Evolutionary conservation across 306 rosid genomes (phyloP), one percentile per base, ranked within the genome.

Genomic region (apple (Malus domestica)): DNA sequence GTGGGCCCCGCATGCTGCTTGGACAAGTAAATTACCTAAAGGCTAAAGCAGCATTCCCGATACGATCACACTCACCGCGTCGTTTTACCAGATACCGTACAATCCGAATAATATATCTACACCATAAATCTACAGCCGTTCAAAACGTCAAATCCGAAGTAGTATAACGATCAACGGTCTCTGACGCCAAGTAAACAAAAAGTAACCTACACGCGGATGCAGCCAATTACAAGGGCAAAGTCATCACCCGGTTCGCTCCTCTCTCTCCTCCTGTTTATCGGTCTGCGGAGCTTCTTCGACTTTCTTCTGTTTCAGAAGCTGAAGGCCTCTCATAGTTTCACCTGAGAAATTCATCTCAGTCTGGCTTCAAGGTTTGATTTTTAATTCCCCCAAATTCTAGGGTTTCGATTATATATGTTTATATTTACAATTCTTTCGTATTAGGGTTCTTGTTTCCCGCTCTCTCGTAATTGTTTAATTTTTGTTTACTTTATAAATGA

Each of bases 301-400:
- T 66, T 14, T 18, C 27, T 9, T n/a, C 71, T 12, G 30, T 66
- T 11, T 20, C n/a, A 29, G 27, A 30, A 30, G 35, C 23, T n/a
- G 51, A 14, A 66, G 71, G 65, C 65, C 33, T 33, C 72, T 18
- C n/a, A 19, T 55, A 19, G 74, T 42, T 67, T 40, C 30, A 63
- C n/a, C 45, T 8, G 38, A 16, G 61, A 35, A 27, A 46, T 19
- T 63, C 67, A 55, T 72, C 27, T 76, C 78, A 67, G 81, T 86
- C 90, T 78, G 83, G 75, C 82, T 75, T 66, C 8, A 45, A 80
- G 90, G 88, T 85, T 74, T 14, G 59, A 27, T 35, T 78, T 70
- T 78, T 75, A 67, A 46, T 10, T 30, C 51, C 23, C 22, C 20
- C 46, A 6, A 52, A 66, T 63, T 68, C 35, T 79, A 66, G 87